Percentiles rank a stretch among this genome's conserved stretches.
phyloP scores from a whole-genome alignment of 2,329 filamentous ascomycete species.

The Akanthomyces muscarius region DNA sequence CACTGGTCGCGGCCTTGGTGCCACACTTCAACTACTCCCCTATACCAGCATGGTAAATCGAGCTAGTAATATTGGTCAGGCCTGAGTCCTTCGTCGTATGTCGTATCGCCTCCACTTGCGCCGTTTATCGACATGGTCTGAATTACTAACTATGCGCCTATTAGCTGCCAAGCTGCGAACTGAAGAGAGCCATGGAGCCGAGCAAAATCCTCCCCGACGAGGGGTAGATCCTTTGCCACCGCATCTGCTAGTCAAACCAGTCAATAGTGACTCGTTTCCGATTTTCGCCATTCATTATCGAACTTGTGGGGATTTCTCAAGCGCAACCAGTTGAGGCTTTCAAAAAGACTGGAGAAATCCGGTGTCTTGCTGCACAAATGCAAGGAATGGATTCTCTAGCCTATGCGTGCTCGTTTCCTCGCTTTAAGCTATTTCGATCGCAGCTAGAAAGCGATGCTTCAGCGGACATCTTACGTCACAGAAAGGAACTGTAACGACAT shows the following conservation, averaged over 20 bases:
- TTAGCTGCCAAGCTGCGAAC: background rate
- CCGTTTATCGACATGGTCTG: background rate
- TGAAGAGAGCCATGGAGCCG: background rate
- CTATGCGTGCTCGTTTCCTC: background rate
- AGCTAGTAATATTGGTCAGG: background rate
- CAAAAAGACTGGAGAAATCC: background rate
- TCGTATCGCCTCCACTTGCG: conserved; percentile 15
- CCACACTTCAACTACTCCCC: background rate
- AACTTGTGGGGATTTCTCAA: background rate
- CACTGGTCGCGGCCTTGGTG: background rate
- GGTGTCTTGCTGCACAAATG: background rate
- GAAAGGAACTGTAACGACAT: background rate
- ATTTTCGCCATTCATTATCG: background rate
- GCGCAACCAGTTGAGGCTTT: background rate
- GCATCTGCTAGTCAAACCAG: background rate
- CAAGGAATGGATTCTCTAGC: background rate
- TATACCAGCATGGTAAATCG: background rate
- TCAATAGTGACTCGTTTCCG: background rate
- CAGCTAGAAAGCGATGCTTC: too few species aligned
- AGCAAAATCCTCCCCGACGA: background rate
- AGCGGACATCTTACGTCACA: background rate
- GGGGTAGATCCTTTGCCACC: background rate
- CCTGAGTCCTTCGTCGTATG: conserved; percentile 4
- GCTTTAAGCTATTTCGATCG: background rate
- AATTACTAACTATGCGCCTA: background rate